Percentiles rank a stretch among this genome's conserved stretches.
These are phyloP conservation scores for Beauveria sp. DNA, from an alignment of 2,329 filamentous ascomycete genomes.

Conservation along the genomic window DNA sequence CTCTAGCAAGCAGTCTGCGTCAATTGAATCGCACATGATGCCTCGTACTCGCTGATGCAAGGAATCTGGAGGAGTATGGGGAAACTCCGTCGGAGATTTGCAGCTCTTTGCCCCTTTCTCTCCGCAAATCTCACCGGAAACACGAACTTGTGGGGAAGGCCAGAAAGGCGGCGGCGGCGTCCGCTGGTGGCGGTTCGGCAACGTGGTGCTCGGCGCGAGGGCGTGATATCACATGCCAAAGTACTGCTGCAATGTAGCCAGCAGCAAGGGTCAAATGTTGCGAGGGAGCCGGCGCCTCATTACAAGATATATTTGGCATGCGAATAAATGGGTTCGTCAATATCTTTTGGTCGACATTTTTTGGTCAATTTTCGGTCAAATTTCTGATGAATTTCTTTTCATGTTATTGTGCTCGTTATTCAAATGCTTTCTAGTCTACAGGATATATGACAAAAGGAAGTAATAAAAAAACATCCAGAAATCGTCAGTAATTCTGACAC, in stretches of 20 bases:
- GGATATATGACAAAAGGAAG: constrained; percentile 15
- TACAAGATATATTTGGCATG: background rate
- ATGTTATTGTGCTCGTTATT: constrained; percentile 3
- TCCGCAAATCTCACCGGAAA: too few relatives aligned
- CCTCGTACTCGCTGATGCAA: too few relatives aligned
- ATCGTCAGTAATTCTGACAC: constrained; percentile 13
- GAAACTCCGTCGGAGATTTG: too few relatives aligned
- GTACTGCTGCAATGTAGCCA: too few relatives aligned
- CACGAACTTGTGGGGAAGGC: background rate
- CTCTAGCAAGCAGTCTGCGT: too few relatives aligned
- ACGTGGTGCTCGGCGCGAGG: background rate
- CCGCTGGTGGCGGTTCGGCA: background rate
- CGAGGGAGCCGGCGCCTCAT: background rate
- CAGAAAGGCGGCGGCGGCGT: too few relatives aligned
- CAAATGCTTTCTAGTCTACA: constrained; percentile 18
- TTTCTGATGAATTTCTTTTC: background rate
- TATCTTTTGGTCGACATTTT: too few relatives aligned
- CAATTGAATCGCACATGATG: too few relatives aligned
- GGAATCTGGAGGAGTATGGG: too few relatives aligned
- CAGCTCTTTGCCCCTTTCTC: too few relatives aligned
- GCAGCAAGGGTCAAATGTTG: too few relatives aligned
- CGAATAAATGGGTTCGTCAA: too few relatives aligned
- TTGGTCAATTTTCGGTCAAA: background rate
- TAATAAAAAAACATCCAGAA: constrained; percentile 14
- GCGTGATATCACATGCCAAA: constrained; percentile 3